These are phyloP conservation scores for Elasticomyces elasticus DNA, from an alignment of 495 filamentous ascomycete genomes.

Conservation along the genomic window DNA sequence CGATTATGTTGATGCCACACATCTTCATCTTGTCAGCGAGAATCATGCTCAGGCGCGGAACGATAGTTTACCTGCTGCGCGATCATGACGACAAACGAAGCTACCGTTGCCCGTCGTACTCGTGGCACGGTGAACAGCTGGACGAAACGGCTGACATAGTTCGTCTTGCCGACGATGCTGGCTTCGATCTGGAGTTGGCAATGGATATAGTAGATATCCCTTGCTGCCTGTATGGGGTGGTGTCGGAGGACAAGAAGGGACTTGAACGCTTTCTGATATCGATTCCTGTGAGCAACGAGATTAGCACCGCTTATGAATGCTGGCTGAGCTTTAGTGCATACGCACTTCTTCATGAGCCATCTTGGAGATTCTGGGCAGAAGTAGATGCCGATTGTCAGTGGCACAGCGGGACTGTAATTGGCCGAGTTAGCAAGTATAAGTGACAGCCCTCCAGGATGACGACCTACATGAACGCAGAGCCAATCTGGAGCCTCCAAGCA, in stretches of 20 bases:
- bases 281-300: conserved; percentile 2
- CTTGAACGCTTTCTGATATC: conserved; percentile 24
- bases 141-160: conserved; percentile 47
- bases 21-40: neutral
- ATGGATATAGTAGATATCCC: conserved; percentile 70
- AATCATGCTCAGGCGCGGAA: neutral
- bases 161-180: conserved; percentile 31
- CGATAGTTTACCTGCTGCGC: conserved; percentile 67
- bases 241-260: conserved; percentile 41
- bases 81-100: conserved; percentile 58
- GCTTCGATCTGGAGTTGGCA: conserved; percentile 39
- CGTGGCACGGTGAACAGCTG: conserved; percentile 64
- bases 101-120: conserved; percentile 55
- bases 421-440: neutral
- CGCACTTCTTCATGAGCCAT: conserved; percentile 38
- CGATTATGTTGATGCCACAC: conserved; percentile 46
- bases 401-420: conserved; percentile 56
- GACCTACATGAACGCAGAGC: conserved; percentile 72
- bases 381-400: conserved; percentile 53
- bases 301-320: neutral
- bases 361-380: conserved; percentile 66
- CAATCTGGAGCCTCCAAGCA: conserved; percentile 70
- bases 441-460: no score
- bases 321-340: neutral
- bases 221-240: conserved; percentile 56